Evolutionary conservation across 83 land plant genomes (phyloP).

Genomic region (Diphasiastrum complanatum): DNA sequence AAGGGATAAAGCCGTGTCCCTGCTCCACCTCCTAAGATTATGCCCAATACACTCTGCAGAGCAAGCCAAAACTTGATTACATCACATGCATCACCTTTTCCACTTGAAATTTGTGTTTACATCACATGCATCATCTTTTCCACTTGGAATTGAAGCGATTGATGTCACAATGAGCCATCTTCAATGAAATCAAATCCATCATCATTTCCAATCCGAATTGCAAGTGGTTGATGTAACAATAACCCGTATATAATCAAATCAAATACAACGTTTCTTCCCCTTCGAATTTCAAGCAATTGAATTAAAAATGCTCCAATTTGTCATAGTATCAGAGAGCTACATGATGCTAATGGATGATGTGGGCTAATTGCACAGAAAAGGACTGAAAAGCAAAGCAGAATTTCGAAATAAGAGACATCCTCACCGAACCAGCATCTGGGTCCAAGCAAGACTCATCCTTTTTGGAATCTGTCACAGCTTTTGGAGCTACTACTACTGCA

Average conservation of each 20-base stretch:
- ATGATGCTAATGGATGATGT: no score
- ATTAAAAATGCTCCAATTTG: no score
- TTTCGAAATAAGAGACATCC: neutral
- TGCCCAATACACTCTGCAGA: conserved; percentile 76
- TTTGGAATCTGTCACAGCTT: conserved; percentile 24
- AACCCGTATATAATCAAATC: no score
- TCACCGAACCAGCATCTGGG: conserved; percentile 36
- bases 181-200: no score
- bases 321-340: no score
- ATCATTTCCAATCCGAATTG: no score
- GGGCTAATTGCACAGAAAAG: neutral
- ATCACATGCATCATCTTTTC: neutral
- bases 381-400: neutral
- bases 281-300: no score
- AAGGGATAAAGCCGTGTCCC: conserved; percentile 71
- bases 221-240: no score
- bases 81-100: neutral
- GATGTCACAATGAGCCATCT: no score
- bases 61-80: neutral
- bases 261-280: no score
- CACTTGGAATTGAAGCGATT: neutral
- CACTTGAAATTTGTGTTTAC: no score
- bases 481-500: conserved; percentile 13
- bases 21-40: conserved; percentile 72
- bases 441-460: conserved; percentile 27